These are phyloP conservation scores for Geosmithia flava DNA, from an alignment of 2,329 filamentous ascomycete genomes.

Conservation along the genomic window DNA sequence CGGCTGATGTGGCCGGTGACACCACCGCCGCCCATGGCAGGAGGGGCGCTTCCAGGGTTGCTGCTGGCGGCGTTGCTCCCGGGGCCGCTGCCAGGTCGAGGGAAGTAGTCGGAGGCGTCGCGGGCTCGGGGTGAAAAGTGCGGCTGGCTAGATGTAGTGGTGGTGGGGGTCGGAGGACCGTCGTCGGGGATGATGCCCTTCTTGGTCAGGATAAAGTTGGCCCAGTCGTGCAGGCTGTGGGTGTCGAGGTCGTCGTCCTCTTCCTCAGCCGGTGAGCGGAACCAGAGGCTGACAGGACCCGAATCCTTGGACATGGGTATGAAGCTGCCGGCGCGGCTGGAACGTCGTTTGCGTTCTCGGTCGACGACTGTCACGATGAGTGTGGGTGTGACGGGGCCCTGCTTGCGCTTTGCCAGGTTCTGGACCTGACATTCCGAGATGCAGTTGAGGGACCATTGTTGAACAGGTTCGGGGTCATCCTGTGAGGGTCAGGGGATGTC, in stretches of 20 bases:
- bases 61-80: constrained; percentile 15
- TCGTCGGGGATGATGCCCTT: constrained; percentile 31
- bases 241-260: constrained; percentile 14
- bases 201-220: constrained; percentile 34
- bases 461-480: constrained; percentile 38
- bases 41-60: not conserved
- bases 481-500: not conserved
- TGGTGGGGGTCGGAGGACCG: constrained; percentile 29
- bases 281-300: constrained; percentile 37
- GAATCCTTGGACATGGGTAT: constrained; percentile 37
- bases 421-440: constrained; percentile 47
- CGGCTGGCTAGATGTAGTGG: constrained; percentile 37
- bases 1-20: constrained; percentile 9
- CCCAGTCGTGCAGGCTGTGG: constrained; percentile 46
- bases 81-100: constrained; percentile 27
- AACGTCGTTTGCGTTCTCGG: constrained; percentile 51
- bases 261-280: constrained; percentile 41
- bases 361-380: constrained; percentile 46
- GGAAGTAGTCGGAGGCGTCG: constrained; percentile 27
- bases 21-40: not conserved
- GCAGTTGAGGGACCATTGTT: constrained; percentile 38
- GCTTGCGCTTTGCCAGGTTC: constrained; percentile 47
- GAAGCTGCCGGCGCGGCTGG: constrained; percentile 48
- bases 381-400: constrained; percentile 45
- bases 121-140: constrained; percentile 27